phyloP scores from a whole-genome alignment of 1,139 yeast genomes.

The Blastobotrys illinoisensis region DNA sequence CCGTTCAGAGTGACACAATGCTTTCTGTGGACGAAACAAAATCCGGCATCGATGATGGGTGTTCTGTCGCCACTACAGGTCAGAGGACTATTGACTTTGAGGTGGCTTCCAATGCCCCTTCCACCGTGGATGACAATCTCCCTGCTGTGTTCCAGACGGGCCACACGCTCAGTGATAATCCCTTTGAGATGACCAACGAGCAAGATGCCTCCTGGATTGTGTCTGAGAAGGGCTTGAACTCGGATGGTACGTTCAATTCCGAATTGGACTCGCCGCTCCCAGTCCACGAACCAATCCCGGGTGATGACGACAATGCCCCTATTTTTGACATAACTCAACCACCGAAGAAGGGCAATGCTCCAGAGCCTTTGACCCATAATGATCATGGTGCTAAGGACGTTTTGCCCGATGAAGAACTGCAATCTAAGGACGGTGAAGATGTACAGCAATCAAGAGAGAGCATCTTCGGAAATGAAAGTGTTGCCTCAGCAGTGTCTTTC shows the following conservation, averaged over 20 bases:
- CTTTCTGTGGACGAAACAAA: not conserved
- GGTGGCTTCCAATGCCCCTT: not conserved
- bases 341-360: not conserved
- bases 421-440: not conserved
- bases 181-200: constrained; percentile 13
- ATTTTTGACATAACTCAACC: not conserved
- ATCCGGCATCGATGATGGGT: not conserved
- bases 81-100: not conserved
- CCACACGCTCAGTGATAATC: constrained; percentile 9
- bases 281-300: not conserved
- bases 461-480: not conserved
- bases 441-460: not conserved
- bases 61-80: not conserved
- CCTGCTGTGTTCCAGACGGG: constrained; percentile 3
- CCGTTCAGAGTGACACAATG: not conserved
- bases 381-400: not conserved
- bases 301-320: not conserved
- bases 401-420: not conserved
- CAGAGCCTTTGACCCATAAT: not conserved
- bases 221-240: not conserved
- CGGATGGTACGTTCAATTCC: not conserved
- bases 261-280: not conserved
- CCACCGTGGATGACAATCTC: not conserved
- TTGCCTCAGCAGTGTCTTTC: not conserved
- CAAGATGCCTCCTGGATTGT: constrained; percentile 9